Base-by-base conservation (phyloP, 768 basidiomycete genomes). In the Calocera viscosa region DNA sequence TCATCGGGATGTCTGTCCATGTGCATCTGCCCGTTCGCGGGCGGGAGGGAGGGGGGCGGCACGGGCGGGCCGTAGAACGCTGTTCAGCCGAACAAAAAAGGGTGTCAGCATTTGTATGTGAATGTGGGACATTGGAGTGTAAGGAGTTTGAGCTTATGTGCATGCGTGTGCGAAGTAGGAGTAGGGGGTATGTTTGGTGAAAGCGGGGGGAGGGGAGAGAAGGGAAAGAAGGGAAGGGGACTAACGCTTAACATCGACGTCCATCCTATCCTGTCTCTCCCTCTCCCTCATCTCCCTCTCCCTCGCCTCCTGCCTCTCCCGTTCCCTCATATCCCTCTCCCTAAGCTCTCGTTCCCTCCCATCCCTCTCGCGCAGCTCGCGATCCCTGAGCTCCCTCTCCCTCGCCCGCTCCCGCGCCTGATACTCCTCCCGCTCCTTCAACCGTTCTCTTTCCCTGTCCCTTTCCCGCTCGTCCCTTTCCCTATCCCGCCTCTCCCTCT, bases 221-320 rank as follows among this genome's bases (percentile, higher is more conserved):
- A 32, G 5, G 30, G 7, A 19, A 32, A 60, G 53, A 60, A 32
- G 26, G 14, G 30, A 60, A 19, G 30, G 30, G 30, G 11, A 60
- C 53, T 60, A 60, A 60, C 53, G 40, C n/a, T 65, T 43, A 3
- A 43, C 47, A 14, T 43, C 65, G n/a, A 43, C 65, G 28, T 65
- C 65, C 65, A 65, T 65, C 65, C 40, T 41, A 2, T 41, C 64
- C 22, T 35, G 10, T 26, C 64, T 26, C 65, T 49, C 47, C 65
- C 40, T 49, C 39, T 47, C 41, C 39, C 30, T 19, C 39, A n/a
- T 33, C 47, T 65, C 65, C 41, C 47, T 41, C 41, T 65, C 65
- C 65, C 47, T 40, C 39, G 39, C 65, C 41, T 47, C 41, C 39
- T 35, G 19, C 33, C 30, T 17, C 39, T 60, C 65, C 39, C 47